Evolutionary conservation across 768 basidiomycete genomes (phyloP).

Genomic region (Lactarius hengduanensis): DNA sequence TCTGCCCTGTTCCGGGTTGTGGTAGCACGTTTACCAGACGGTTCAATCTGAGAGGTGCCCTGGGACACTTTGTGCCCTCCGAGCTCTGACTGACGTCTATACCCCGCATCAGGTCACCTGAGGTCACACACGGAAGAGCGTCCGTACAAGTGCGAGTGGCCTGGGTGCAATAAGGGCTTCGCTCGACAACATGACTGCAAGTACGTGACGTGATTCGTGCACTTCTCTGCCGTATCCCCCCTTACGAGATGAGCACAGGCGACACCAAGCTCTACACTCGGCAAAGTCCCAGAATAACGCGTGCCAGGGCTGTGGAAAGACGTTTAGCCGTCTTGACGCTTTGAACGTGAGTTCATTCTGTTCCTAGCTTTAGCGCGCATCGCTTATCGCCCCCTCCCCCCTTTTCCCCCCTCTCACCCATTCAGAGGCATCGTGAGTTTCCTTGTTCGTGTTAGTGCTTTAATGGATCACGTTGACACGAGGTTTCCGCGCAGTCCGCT

Average conservation of each 20-base stretch:
- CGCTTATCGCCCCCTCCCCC: constrained; percentile 25
- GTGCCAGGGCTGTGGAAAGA: constrained; percentile 91
- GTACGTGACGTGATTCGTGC: constrained; percentile 45
- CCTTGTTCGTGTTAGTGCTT: constrained; percentile 15
- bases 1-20: constrained; percentile 43
- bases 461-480: constrained; percentile 26
- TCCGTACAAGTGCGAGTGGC: constrained; percentile 91
- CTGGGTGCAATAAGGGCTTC: constrained; percentile 93
- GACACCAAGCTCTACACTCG: constrained; percentile 88
- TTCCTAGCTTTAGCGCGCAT: constrained; percentile 30
- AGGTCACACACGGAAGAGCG: constrained; percentile 95
- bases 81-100: constrained; percentile 20
- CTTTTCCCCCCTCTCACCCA: constrained; percentile 3
- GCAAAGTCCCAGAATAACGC: constrained; percentile 81
- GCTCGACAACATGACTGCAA: constrained; percentile 98
- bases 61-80: constrained; percentile 20
- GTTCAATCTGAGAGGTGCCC: constrained; percentile 79
- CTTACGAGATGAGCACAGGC: constrained; percentile 43
- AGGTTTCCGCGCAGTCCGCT: constrained; percentile 57
- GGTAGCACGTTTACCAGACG: constrained; percentile 63
- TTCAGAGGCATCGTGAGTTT: constrained; percentile 71
- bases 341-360: constrained; percentile 69
- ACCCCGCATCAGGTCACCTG: constrained; percentile 64
- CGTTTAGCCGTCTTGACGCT: constrained; percentile 91
- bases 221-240: neutral